Conservation (phyloP, 805 yeast genomes). For the Maudiozyma turicensis region DNA sequence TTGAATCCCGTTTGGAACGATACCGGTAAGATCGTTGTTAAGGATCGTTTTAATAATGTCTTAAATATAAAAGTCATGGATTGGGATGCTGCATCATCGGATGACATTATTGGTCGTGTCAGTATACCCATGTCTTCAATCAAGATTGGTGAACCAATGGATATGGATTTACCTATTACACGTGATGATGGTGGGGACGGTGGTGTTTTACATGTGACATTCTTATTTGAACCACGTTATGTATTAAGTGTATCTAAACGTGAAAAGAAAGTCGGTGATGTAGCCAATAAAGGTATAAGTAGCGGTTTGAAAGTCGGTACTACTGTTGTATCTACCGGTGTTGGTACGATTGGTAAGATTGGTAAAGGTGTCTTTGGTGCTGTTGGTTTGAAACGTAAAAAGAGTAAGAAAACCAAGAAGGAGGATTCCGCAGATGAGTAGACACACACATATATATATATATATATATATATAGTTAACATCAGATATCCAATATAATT, state of each 20-base stretch:
- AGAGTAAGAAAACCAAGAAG: constrained; percentile 5
- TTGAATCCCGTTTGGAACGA: constrained; percentile 89
- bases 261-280: constrained; percentile 35
- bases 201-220: constrained; percentile 53
- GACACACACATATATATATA: not conserved
- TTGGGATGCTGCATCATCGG: constrained; percentile 89
- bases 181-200: constrained; percentile 35
- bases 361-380: constrained; percentile 14
- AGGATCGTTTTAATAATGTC: constrained; percentile 51
- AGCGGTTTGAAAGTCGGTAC: constrained; percentile 38
- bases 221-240: constrained; percentile 63
- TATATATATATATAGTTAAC: not conserved
- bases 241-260: constrained; percentile 37
- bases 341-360: constrained; percentile 30
- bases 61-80: constrained; percentile 58
- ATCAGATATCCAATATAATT: not conserved
- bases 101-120: constrained; percentile 72
- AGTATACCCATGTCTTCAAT: constrained; percentile 47
- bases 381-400: constrained; percentile 5
- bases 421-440: not conserved
- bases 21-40: constrained; percentile 42
- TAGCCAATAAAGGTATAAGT: constrained; percentile 42
- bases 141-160: constrained; percentile 36
- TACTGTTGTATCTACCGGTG: constrained; percentile 35
- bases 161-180: constrained; percentile 37